Base-by-base conservation (phyloP, 148 eudicot species). In the Euryodendron excelsum region DNA sequence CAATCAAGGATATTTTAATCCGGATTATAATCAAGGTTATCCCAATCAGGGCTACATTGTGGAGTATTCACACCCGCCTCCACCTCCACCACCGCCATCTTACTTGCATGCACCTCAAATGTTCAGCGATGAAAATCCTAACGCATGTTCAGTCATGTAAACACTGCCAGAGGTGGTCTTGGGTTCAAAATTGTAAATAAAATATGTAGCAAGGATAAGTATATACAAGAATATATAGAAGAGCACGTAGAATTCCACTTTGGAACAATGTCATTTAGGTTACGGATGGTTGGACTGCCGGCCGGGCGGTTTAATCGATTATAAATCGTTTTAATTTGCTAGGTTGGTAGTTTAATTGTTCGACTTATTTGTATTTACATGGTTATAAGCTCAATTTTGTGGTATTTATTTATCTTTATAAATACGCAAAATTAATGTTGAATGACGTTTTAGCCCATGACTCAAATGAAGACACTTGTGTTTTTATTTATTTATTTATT, bases 41-140 rank as follows among this genome's bases (percentile, higher is more conserved):
- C 8, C 60, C 6, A 72, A 52, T 11, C 61, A 48, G 4, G 75
- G 75, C 31, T 72, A 72, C 20, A 47, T 0, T 1, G 0, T 11
- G 30, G 76, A 55, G 25, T 53, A 53, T 33, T 72, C 76, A 0
- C 63, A 72, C 41, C 20, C 72, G 52, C 18, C 23, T 55, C 59
- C 74, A 0, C 74, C 74, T 10, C 75, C 61, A 3, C 75, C 63
- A 0, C 76, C 61, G 20, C 17, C 41, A 21, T 44, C 50, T 5
- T 55, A 72, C 31, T 3, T 9, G 23, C 56, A 30, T 27, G 31
- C 34, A 18, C 58, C 37, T 72, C 44, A 72, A 34, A 72, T 72
- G 76, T 72, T 72, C 25, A 72, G 61, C 11, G 76, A 72, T 17
- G 76, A 72, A 34, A 72, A 72, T 23, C 76, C 76, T 33, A 72